Evolutionary conservation across 306 rosid genomes (phyloP).

Genomic region (Lagenaria siceraria): DNA sequence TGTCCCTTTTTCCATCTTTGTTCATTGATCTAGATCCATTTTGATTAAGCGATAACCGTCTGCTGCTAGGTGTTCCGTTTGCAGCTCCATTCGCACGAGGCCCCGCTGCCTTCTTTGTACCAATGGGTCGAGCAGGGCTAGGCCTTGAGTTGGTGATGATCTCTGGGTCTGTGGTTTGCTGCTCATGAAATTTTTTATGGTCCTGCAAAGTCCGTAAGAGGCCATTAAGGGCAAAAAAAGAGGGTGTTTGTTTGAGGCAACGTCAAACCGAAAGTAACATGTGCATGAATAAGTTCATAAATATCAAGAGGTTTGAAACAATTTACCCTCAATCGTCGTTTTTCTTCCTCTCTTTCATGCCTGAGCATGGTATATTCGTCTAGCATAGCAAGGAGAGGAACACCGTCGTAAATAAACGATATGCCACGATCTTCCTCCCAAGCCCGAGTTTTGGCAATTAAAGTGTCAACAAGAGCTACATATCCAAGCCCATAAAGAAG

Average conservation of each 20-base stretch:
- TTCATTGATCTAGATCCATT: slow-evolving; percentile 63
- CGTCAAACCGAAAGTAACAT: not conserved
- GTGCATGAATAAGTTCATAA: not conserved
- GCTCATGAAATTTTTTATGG: slow-evolving; percentile 81
- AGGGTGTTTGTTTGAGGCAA: not conserved
- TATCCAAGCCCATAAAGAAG: slow-evolving; percentile 16
- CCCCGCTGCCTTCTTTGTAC: slow-evolving; percentile 66
- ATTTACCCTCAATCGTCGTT: slow-evolving; percentile 75
- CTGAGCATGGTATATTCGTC: slow-evolving; percentile 98
- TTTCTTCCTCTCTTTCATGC: slow-evolving; percentile 96
- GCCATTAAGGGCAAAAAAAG: not conserved
- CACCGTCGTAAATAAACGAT: slow-evolving; percentile 80
- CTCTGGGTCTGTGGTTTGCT: slow-evolving; percentile 71
- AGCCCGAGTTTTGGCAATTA: slow-evolving; percentile 82
- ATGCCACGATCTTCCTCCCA: slow-evolving; percentile 93
- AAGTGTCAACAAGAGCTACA: slow-evolving; percentile 84
- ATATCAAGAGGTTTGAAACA: not conserved
- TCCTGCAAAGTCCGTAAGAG: slow-evolving; percentile 35
- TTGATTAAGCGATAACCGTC: slow-evolving; percentile 86
- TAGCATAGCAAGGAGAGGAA: slow-evolving; percentile 96
- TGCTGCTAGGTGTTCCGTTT: slow-evolving; percentile 62
- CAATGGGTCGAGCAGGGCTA: slow-evolving; percentile 69
- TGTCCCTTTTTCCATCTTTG: slow-evolving; percentile 72
- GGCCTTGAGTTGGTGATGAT: slow-evolving; percentile 57
- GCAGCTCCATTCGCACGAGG: slow-evolving; percentile 74